phyloP scores from a whole-genome alignment of 352 stramenopile species.

The Globisporangium sylvaticum region DNA sequence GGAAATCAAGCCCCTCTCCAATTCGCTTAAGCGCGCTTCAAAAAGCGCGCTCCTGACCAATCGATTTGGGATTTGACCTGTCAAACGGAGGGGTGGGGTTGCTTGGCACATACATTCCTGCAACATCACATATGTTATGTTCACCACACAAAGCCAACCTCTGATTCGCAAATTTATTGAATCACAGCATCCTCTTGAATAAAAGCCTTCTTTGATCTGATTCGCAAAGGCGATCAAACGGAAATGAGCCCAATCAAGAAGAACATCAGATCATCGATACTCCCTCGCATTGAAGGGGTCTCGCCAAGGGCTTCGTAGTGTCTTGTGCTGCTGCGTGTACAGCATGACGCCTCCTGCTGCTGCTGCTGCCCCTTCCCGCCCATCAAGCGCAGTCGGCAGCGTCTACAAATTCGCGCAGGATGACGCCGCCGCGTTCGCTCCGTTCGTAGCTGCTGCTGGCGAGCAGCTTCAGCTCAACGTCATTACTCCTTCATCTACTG shows the following conservation, averaged over 20 bases:
- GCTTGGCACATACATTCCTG: not conserved
- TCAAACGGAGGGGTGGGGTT: not conserved
- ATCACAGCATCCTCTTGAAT: no score
- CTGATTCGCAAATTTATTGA: not conserved
- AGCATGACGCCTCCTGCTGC: not conserved
- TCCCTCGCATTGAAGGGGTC: no score
- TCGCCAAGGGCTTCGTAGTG: not conserved
- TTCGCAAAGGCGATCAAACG: no score
- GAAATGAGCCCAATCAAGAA: not conserved
- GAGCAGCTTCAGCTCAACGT: not conserved
- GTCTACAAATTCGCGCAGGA: not conserved
- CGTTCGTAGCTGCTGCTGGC: not conserved
- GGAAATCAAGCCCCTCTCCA: not conserved
- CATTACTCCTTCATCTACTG: not conserved
- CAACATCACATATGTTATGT: not conserved
- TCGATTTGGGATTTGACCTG: constrained; percentile 17
- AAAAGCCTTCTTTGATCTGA: no score
- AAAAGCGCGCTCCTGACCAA: constrained; percentile 23
- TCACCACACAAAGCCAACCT: not conserved
- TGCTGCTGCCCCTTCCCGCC: not conserved
- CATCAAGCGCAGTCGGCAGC: not conserved
- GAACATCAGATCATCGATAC: not conserved
- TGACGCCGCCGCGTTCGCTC: not conserved
- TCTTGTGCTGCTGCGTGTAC: not conserved
- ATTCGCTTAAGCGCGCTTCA: constrained; percentile 23